Base-by-base conservation (phyloP, 805 yeast species). In the Metschnikowia continentalis region DNA sequence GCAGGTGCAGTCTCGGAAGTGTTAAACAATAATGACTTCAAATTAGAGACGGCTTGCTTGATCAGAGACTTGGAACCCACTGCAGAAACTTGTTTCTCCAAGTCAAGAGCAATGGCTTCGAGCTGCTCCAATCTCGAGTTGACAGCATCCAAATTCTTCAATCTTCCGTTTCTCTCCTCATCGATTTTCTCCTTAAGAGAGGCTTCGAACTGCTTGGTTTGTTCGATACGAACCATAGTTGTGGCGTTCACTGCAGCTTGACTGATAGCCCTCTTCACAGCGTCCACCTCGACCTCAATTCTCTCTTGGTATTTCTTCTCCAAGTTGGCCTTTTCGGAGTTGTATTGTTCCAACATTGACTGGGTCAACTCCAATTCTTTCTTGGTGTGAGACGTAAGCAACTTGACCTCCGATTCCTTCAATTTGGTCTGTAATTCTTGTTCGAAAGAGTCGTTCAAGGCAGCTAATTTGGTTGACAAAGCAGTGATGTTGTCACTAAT, bases 191-290 rank as follows among this genome's bases (percentile, higher is more conserved):
- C 77, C 42, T 76, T 65, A 44, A 90, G 74, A 51, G 80, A 72
- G 48, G 76, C 72, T 54, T 83, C 80, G 65, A 88, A 83, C 62
- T 81, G 83, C 57, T 83, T 79, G 52, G 89, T 81, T 59, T 86
- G 85, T 57, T 82, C 84, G 46, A 84, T 72, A 61, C 88, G 80
- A 50, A 84, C 81, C 64, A 86, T 75, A 8, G 82, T 73, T 32
- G 89, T 78, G 49, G 84, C 83, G 68, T 89, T 90, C 52, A 83
- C 83, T 17, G 90, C 91, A 55, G 88, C 87, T 42, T 82, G 76
- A 41, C 82, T 69, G 47, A 91, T 76, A 11, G 83, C 80, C 58
- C 81, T 74, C 63, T 80, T 81, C 51, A 90, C 79, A 35, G 87
- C 83, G 56, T 80, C 80, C 48, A 90, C 74, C 67, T 90, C 97